Base-by-base conservation (phyloP, 495 filamentous ascomycete species). In the Hamigera avellanea region DNA sequence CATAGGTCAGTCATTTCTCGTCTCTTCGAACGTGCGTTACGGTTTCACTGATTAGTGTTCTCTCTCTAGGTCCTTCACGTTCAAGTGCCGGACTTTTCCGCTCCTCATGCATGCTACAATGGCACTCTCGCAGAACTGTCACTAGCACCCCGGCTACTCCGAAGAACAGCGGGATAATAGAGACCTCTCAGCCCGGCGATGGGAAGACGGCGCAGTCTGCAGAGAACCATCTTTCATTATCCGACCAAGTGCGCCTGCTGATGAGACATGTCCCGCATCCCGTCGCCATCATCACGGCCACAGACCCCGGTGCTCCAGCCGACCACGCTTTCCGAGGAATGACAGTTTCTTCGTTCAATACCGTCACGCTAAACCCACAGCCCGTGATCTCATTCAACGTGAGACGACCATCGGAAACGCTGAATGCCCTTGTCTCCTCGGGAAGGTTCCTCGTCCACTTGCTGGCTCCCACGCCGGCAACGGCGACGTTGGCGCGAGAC, bases 291-390 rank as follows among this genome's bases (percentile, higher is more conserved):
- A 73, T 83, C 46, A 86, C 80, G 21, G 43, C 54, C 41, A 61
- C 56, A 35, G 55, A 57, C 6, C 42, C 53, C 26, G 32, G 39
- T 34, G 48, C 46, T 14, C 35, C 36, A 13, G 18, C 42, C 28
- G 39, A 53, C 19, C 42, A 48, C 34, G 48, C 53, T 21, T 54
- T 60, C 36, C 64, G 69, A 16, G 86, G 75, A 35, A 80, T 91
- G 66, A 86, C 83, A 16, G 77, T 89, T 44, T 93, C 86, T 14
- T 87, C 82, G 9, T 81, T 93, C 62, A 86, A 73, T 14, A 84
- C 82, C 0, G 70, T 93, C 16, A 72, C 78, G 0, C 63, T 91
- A 1, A 39, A 49, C 9, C 84, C 84, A 0, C 45, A 60, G 3
- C 83, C 86, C 0, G 65, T 80, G 17, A 69, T 91, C 25, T 78